Evolutionary conservation across 495 filamentous ascomycete genomes (phyloP).

Genomic region (Podospora bellae-mahoneyi): DNA sequence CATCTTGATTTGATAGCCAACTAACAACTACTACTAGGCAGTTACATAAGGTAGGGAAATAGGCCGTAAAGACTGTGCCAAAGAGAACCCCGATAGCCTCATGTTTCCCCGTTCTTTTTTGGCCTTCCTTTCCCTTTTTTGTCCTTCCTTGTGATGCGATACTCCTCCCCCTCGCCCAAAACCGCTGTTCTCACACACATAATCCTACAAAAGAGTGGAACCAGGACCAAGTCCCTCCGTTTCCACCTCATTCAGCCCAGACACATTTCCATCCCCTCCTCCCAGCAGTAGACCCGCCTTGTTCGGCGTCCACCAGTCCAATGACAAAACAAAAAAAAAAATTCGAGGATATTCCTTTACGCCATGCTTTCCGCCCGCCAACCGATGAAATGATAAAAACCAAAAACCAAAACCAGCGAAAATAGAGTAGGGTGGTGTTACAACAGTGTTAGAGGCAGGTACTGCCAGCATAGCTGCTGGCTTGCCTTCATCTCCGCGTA

Average conservation of each 20-base stretch:
- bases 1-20: neutral
- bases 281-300: neutral
- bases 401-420: neutral
- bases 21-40: neutral
- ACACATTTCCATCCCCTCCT: slow-evolving; percentile 1
- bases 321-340: neutral
- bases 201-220: slow-evolving; percentile 23
- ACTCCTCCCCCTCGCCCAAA: neutral
- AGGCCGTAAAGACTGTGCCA: neutral
- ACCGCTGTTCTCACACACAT: neutral
- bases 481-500: neutral
- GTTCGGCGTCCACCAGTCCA: neutral
- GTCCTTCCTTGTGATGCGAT: neutral
- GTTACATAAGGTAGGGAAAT: neutral
- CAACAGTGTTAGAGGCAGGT: neutral
- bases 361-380: neutral
- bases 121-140: neutral
- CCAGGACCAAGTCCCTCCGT: slow-evolving; percentile 10
- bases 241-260: neutral
- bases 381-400: neutral
- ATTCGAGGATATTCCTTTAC: neutral
- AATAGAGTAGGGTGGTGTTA: neutral
- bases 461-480: neutral
- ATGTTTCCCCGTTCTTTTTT: neutral
- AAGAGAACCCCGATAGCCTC: neutral